Percentiles rank a stretch among this genome's conserved stretches.
These are phyloP conservation scores for Fusarium torulosum DNA, from an alignment of 2,329 filamentous ascomycete genomes.

Conservation along the genomic window DNA sequence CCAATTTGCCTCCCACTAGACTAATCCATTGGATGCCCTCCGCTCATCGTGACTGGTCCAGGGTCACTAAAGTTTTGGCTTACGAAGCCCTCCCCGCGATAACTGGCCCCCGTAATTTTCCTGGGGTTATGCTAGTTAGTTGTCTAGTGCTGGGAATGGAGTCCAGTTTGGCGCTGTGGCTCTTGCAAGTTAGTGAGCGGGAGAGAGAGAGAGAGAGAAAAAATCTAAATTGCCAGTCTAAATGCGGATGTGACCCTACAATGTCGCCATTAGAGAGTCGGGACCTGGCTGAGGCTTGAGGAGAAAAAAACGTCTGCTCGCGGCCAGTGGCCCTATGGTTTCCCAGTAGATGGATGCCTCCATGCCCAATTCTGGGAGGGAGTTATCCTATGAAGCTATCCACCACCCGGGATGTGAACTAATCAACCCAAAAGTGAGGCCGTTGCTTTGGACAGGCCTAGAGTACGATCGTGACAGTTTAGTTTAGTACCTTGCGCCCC, in stretches of 20 bases:
- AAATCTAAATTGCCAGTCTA: conserved; percentile 29
- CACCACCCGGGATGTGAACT: conserved; percentile 40
- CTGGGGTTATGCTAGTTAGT: conserved; percentile 22
- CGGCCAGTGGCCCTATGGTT: conserved; percentile 7
- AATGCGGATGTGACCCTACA: conserved; percentile 38
- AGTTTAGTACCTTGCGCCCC: no score
- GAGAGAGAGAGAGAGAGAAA: background rate
- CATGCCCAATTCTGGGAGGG: conserved; percentile 34
- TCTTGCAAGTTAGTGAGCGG: background rate
- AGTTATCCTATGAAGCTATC: conserved; percentile 36
- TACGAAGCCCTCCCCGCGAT: conserved; percentile 32
- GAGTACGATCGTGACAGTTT: conserved; percentile 10
- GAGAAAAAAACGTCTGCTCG: conserved; percentile 6
- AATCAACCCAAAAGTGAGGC: conserved; percentile 27
- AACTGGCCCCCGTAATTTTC: conserved; percentile 12
- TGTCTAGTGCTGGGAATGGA: background rate
- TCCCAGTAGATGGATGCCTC: conserved; percentile 9
- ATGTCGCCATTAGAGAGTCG: conserved; percentile 10
- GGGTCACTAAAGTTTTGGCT: conserved; percentile 30
- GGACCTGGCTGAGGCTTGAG: conserved; percentile 7
- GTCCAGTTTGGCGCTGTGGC: conserved; percentile 10
- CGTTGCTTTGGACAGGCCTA: conserved; percentile 19
- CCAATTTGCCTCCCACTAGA: conserved; percentile 37
- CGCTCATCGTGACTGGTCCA: conserved; percentile 19
- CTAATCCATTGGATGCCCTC: background rate